Percentiles rank a stretch among this genome's conserved stretches.
Evolutionary conservation across 192 early-diverging fungal species (phyloP).

Genomic region (Martensiomyces pterosporus): DNA sequence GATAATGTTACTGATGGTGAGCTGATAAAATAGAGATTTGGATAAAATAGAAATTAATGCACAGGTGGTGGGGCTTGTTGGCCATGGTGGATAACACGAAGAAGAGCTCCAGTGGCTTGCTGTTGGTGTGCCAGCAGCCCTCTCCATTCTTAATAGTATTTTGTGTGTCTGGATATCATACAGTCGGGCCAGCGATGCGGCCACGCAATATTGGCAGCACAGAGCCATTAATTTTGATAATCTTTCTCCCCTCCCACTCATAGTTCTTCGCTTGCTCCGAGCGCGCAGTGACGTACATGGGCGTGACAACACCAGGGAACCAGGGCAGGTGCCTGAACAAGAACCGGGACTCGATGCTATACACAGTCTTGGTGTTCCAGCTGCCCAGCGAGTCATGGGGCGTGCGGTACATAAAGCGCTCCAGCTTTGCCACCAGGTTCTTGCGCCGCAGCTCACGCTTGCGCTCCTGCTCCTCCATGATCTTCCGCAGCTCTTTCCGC

Average conservation of each 20-base stretch:
- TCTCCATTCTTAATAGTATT: too few relatives aligned
- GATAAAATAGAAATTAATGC: too few relatives aligned
- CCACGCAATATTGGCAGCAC: conserved; percentile 8
- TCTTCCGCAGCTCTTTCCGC: conserved; percentile 22
- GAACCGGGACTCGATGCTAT: conserved; percentile 32
- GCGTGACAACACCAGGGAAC: conserved; percentile 21
- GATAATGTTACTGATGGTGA: too few relatives aligned
- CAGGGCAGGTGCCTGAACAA: conserved; percentile 36
- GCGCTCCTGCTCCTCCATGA: conserved; percentile 9
- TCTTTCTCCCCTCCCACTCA: too few relatives aligned
- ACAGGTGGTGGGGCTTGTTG: too few relatives aligned
- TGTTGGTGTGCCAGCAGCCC: too few relatives aligned
- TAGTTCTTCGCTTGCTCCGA: conserved; percentile 11
- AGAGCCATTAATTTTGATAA: conserved; percentile 1
- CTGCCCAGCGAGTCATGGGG: conserved; percentile 26
- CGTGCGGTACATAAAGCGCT: conserved; percentile 25
- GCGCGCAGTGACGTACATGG: conserved; percentile 19
- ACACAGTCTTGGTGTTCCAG: conserved; percentile 29
- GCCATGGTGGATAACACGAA: too few relatives aligned
- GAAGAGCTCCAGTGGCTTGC: too few relatives aligned
- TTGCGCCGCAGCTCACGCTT: background rate
- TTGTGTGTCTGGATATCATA: too few relatives aligned
- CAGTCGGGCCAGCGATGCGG: background rate
- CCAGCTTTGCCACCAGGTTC: background rate
- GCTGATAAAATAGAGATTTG: too few relatives aligned